Conservation (phyloP, 2,329 filamentous ascomycete genomes). For the Keithomyces neogunnii region DNA sequence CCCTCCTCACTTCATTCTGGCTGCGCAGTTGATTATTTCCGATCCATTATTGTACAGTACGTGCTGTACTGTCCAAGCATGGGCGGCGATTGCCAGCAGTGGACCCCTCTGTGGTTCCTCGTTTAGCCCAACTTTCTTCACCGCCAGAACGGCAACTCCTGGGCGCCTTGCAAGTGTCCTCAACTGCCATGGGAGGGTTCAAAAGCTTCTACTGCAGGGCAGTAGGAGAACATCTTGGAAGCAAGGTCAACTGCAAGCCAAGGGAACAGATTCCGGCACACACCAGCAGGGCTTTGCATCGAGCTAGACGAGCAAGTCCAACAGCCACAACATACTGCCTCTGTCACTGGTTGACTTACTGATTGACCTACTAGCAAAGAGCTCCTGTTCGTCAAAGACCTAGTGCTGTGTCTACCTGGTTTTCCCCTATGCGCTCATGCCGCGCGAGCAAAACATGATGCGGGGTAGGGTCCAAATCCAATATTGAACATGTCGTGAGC, state of each 20-base stretch:
- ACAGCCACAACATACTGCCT: neutral
- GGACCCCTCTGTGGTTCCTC: too few relatives aligned
- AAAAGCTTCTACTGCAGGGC: neutral
- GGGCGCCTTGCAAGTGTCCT: too few relatives aligned
- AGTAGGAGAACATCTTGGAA: neutral
- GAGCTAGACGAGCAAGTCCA: neutral
- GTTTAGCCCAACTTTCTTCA: neutral
- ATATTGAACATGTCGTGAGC: neutral
- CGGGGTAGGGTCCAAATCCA: conserved; percentile 3
- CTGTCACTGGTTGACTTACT: neutral
- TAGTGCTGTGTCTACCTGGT: neutral
- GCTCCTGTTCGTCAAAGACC: neutral
- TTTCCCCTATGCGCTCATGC: conserved; percentile 8
- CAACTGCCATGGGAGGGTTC: too few relatives aligned
- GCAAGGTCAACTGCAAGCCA: neutral
- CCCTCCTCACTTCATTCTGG: neutral
- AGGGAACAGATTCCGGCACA: too few relatives aligned
- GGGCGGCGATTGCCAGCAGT: too few relatives aligned
- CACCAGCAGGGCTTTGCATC: neutral
- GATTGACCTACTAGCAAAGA: neutral
- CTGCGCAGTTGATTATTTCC: too few relatives aligned
- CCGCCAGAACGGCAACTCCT: neutral
- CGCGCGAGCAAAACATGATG: conserved; percentile 4
- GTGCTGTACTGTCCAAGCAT: too few relatives aligned
- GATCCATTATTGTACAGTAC: too few relatives aligned